Evolutionary conservation across 2,329 filamentous ascomycete species (phyloP), one percentile per base, ranked within the genome.

Genomic region (Colletotrichum cuscutae): DNA sequence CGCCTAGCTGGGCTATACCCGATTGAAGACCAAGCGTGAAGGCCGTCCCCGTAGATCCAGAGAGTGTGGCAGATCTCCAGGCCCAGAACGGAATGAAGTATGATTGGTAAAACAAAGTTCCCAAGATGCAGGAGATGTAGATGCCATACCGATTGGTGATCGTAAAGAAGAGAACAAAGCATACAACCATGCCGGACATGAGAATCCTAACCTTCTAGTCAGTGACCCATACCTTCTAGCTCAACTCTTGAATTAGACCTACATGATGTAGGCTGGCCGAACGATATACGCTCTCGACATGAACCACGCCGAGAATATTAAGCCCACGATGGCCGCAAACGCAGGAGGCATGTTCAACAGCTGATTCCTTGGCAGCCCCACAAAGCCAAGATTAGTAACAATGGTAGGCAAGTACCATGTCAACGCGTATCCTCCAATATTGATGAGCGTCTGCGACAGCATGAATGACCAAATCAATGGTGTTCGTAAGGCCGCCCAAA

Each of bases 31-130:
- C 84, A 2, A 86, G 77, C 0, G 83, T 84, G 67, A 86, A 86
- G 0, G 84, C 84, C 0, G 84, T 83, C 12, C 83, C 85, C 0
- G 85, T 86, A 6, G 81, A 81, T 2, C 85, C 84, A 1, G 77
- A 76, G 1, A 86, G 77, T 11, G 83, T 84, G 3, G 83, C 81
- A 4, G 83, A 84, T 53, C 84, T 79, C 83, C 83, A 86, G 28
- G 81, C 81, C 84, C 84, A 86, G 74, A 86, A 85, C 0, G 84
- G 82, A 15, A 86, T 84, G 70, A 86, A 85, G 68, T 84, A 85
- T 4, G 79, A 76, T 9, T 79, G 78, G 71, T 86, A 86, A 68
- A 86, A 85, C 64, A 84, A 79, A 0, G 80, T 83, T 5, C 85
- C 84, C 13, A 88, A 80, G 7, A 84, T 81, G 71, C 84, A 85